Base-by-base conservation (phyloP, 2,329 filamentous ascomycete genomes). In the Trichoderma sp. region DNA sequence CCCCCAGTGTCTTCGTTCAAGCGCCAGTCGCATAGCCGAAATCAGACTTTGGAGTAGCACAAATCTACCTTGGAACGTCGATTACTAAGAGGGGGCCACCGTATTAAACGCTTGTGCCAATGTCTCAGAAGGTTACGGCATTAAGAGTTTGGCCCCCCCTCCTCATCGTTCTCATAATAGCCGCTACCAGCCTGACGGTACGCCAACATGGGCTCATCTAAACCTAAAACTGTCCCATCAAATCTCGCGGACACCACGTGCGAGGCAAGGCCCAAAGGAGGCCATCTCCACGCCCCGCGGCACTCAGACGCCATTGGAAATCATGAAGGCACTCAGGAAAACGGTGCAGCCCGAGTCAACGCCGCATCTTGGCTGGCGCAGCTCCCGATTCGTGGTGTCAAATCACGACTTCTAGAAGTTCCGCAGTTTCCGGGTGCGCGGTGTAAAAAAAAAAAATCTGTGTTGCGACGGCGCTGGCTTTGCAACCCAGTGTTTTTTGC, bases 121-220 rank as follows among this genome's bases (percentile, higher is more conserved):
- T 29, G 29, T 58, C 31, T 35, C n/a, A 40, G 53, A 27, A 19
- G 4, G 16, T 19, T 16, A 56, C 49, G 21, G 16, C 37, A 40
- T 40, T 40, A 40, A 40, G 33, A 58, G 53, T 35, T 35, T 43
- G 24, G 35, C 53, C 63, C 27, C 53, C 49, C 31, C 35, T 37
- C 49, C 21, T 35, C 61, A 5, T n/a, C 31, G 16, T 37, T 43
- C 64, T 29, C 13, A 35, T 14, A 14, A 31, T 59, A 47, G 55
- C 55, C 55, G 53, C 64, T 67, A 67, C 64, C 64, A 52, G 55
- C 64, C 64, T 67, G 64, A 59, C 64, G 64, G 64, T 67, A 67
- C 63, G 63, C 64, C 64, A 52, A 21, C 55, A 59, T 33, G 40
- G 40, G 8, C 55, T 58, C 40, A 67, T 67, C 64, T 67, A 59